Base-by-base conservation (phyloP, 139 green algal genomes). In the Chlorella sp. region DNA sequence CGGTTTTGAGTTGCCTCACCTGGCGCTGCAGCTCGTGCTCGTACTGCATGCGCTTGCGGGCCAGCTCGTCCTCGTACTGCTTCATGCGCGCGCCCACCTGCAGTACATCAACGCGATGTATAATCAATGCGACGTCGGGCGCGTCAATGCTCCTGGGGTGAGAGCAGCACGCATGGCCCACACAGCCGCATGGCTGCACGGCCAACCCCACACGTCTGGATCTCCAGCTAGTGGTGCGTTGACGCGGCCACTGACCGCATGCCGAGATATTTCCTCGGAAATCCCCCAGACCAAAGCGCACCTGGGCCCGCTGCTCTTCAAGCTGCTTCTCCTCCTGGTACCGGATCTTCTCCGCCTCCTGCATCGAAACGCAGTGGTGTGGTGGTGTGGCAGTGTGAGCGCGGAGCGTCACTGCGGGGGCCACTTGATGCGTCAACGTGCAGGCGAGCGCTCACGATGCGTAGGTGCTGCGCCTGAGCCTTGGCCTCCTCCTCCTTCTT, bases 1-100 rank as follows among this genome's bases (percentile, higher is more conserved):
- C n/a, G n/a, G n/a, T n/a, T n/a, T n/a, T n/a, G n/a, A n/a, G n/a
- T n/a, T n/a, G n/a, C 5, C 64, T 51, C 32, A 70, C 64, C 64
- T 70, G 77, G 27, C 90, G 83, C 72, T 90, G 77, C 65, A 90
- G 73, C 79, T 97, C 91, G 72, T 95, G 88, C 67, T 96, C 90
- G 32, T 80, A 77, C 84, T 91, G 78, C 81, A 85, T 75, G 29
- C 82, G 78, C 72, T 90, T 88, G 69, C 80, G 80, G 14, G 88
- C 83, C 67, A 97, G 81, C 77, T 95, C 89, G 73, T 96, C 91
- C 65, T 93, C 83, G 67, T 90, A 91, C 79, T 85, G 77, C 77
- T 97, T 96, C 66, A 89, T 83, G 79, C 97, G 88, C 20, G 92
- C 86, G 42, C 93, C 81, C 74, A 96, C 87, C 88, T 96, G 87